A percentile compares a stretch with the other conserved stretches of the same genome.
phyloP scores from a whole-genome alignment of 208 protist genomes.

The Trypanosoma platydactyli region DNA sequence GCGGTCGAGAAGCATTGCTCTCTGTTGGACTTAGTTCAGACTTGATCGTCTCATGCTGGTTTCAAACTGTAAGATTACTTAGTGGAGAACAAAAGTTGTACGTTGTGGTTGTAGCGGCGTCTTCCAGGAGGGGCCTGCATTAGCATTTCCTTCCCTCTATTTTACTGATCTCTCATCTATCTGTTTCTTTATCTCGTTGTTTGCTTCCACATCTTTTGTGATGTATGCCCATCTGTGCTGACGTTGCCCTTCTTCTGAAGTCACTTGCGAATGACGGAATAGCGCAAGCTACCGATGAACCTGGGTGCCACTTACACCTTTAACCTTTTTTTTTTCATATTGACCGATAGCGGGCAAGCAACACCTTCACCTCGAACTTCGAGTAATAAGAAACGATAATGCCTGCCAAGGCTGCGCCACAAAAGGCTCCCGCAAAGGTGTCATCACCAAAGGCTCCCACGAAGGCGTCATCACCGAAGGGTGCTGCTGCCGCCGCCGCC shows the following conservation, averaged over 20 bases:
- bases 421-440: constrained; percentile 38
- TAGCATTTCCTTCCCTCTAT: not conserved
- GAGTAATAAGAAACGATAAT: constrained; percentile 83
- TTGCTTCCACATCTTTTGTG: too few relatives aligned
- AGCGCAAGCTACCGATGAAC: too few relatives aligned
- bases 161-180: not conserved
- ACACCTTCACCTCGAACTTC: constrained; percentile 64
- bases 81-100: constrained; percentile 10
- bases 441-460: constrained; percentile 40
- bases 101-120: constrained; percentile 19
- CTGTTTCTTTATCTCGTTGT: too few relatives aligned
- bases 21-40: constrained; percentile 10
- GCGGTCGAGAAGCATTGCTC: constrained; percentile 6
- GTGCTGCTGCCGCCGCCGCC: constrained; percentile 17
- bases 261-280: too few relatives aligned
- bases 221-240: too few relatives aligned
- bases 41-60: constrained; percentile 7
- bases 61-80: constrained; percentile 4
- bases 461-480: constrained; percentile 50
- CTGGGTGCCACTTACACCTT: too few relatives aligned
- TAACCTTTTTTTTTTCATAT: not conserved
- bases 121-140: not conserved
- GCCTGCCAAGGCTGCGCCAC: constrained; percentile 40
- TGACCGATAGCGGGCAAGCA: not conserved
- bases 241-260: too few relatives aligned